A percentile compares a stretch with the other conserved stretches of the same genome.
Evolutionary conservation across 169 alveolate genomes (phyloP).

Genomic region (Toxoplasma gondii): DNA sequence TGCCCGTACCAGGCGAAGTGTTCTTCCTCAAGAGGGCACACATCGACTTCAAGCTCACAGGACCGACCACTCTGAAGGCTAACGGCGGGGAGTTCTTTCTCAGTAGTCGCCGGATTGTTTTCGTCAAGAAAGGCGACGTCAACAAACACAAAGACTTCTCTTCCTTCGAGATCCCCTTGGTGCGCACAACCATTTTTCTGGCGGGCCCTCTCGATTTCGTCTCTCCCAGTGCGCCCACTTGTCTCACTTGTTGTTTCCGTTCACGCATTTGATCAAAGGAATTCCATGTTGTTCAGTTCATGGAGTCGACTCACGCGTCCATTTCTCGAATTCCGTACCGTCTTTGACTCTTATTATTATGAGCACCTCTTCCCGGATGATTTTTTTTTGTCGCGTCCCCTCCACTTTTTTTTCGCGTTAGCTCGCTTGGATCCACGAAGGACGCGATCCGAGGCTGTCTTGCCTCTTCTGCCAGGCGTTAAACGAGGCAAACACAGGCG

Average conservation of each 20-base stretch:
- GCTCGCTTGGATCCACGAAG: too few species aligned
- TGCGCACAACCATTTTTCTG: not conserved
- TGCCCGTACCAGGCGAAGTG: slow-evolving; percentile 54
- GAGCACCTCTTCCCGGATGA: too few species aligned
- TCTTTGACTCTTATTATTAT: too few species aligned
- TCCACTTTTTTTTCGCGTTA: too few species aligned
- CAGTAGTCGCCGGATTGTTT: slow-evolving; percentile 47
- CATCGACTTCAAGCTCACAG: slow-evolving; percentile 33
- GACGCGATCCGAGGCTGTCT: too few species aligned
- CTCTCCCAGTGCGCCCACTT: not conserved
- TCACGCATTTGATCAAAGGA: not conserved
- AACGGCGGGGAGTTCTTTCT: slow-evolving; percentile 24
- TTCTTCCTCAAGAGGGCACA: slow-evolving; percentile 46
- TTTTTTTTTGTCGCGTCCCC: too few species aligned
- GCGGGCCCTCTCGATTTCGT: not conserved
- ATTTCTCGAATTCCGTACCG: too few species aligned
- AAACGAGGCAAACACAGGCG: too few species aligned
- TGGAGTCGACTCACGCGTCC: too few species aligned
- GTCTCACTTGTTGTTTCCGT: not conserved
- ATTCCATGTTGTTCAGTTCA: not conserved
- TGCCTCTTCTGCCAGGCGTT: too few species aligned
- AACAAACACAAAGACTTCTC: slow-evolving; percentile 11
- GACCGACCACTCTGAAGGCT: slow-evolving; percentile 15
- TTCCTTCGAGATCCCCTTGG: slow-evolving; percentile 60
- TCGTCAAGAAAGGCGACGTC: slow-evolving; percentile 19